Conservation (phyloP, 2,329 filamentous ascomycete genomes). For the Pestalotiopsis sp. region DNA sequence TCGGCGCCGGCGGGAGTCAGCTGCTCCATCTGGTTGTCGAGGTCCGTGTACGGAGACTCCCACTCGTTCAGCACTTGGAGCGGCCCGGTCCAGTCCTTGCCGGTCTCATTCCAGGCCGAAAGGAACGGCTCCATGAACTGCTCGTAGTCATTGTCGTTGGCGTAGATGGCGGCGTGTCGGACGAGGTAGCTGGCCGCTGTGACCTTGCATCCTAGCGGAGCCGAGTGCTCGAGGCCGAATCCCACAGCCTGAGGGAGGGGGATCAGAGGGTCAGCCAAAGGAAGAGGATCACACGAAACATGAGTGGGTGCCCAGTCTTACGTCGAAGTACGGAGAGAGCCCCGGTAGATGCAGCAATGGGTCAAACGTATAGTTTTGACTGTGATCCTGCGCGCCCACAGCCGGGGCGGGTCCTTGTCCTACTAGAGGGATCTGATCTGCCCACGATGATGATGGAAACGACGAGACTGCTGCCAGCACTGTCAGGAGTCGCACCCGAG, state of each 20-base stretch:
- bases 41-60: slow-evolving; percentile 58
- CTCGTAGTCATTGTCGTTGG: slow-evolving; percentile 62
- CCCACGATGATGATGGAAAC: neutral
- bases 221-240: slow-evolving; percentile 23
- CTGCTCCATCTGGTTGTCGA: slow-evolving; percentile 52
- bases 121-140: slow-evolving; percentile 59
- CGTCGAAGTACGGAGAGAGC: slow-evolving; percentile 1
- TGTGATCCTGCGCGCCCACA: neutral
- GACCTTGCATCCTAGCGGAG: slow-evolving; percentile 53
- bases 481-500: neutral
- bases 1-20: slow-evolving; percentile 62
- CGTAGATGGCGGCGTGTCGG: slow-evolving; percentile 62
- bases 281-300: no score
- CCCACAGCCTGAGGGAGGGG: neutral
- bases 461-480: neutral
- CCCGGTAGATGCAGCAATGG: slow-evolving; percentile 5
- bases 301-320: neutral
- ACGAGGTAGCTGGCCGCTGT: slow-evolving; percentile 57
- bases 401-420: neutral
- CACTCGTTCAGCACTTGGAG: slow-evolving; percentile 60
- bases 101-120: slow-evolving; percentile 59
- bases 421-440: slow-evolving; percentile 3
- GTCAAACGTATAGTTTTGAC: slow-evolving; percentile 2
- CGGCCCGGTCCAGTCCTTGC: slow-evolving; percentile 58
- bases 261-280: neutral